Base-by-base conservation (phyloP, 306 rosid species). In the Cicer bijugum region DNA sequence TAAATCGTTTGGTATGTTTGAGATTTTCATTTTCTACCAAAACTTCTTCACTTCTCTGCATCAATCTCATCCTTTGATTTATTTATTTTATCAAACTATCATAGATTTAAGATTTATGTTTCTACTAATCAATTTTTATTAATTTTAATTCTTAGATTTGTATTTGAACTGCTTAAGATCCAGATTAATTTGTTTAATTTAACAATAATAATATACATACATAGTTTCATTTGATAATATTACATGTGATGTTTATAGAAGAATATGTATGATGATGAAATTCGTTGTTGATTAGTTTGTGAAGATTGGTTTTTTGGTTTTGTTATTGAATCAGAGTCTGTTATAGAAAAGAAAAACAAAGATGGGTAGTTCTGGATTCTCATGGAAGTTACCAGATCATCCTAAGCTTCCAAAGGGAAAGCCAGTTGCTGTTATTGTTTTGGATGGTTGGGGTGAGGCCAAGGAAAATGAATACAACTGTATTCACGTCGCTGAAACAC, bases 401-500 rank as follows among this genome's bases (percentile, higher is more conserved):
- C 93, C 97, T n/a, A 95, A 85, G 89, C 91, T 95, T 15, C 97
- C 97, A 1, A 95, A 95, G 97, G 99, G 89, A 1, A 95, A 92
- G 88, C 71, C 62, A 1, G 50, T 95, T 9, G 99, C 87, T 50
- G 33, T 95, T 62, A 80, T 92, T 40, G 99, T 95, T 63, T 82
- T 95, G 82, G 99, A 95, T 56, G 99, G 99, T 0, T 95, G 99
- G 99, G 99, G 99, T 2, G 99, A 94, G 76, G 99, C 97, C 46
- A 82, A 46, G 1, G 81, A 91, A 9, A 88, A 91, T 71, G 80
- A 82, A 39, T 95, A 85, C 74, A 95, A 95, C 77, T 95, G 99
- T 60, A 95, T 95, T 84, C 89, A 88, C 82, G 82, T 64, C 5
- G 99, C 99, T 37, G 90, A 95, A 1, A 95, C 99, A 19, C 97